A percentile compares a stretch with the other conserved stretches of the same genome.
These are phyloP conservation scores for Aspergillus unguis DNA, from an alignment of 2,329 filamentous ascomycete species.

Conservation along the genomic window DNA sequence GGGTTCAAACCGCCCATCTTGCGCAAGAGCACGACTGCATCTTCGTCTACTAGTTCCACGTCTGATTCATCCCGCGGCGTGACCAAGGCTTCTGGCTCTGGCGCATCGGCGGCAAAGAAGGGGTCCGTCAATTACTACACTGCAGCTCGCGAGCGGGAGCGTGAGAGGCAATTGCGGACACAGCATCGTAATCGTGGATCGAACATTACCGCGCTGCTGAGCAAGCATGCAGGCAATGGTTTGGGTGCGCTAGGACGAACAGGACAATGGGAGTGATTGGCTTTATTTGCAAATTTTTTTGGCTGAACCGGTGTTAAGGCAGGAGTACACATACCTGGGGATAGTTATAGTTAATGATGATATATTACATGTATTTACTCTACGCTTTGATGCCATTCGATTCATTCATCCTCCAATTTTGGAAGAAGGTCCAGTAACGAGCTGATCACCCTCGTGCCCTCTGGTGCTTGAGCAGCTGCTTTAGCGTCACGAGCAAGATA, in stretches of 20 bases:
- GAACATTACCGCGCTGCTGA: conserved; percentile 36
- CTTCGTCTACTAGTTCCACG: conserved; percentile 23
- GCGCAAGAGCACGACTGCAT: conserved; percentile 30
- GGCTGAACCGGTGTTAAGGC: neutral
- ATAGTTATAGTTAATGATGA: neutral
- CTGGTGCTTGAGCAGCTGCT: neutral
- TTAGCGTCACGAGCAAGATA: conserved; percentile 26
- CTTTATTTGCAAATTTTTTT: conserved; percentile 2
- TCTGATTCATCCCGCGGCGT: conserved; percentile 25
- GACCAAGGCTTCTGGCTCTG: conserved; percentile 34
- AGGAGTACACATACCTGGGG: conserved; percentile 1
- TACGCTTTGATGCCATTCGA: neutral
- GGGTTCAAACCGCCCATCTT: conserved; percentile 34
- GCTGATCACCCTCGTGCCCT: conserved; percentile 16
- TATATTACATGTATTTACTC: neutral
- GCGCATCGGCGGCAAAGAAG: conserved; percentile 54
- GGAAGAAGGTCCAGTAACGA: conserved; percentile 27
- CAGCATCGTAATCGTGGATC: conserved; percentile 45
- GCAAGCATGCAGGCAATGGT: conserved; percentile 38
- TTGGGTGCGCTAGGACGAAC: conserved; percentile 34
- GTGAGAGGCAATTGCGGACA: conserved; percentile 52
- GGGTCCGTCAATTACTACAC: conserved; percentile 57
- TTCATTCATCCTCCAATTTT: conserved; percentile 11
- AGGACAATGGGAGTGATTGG: conserved; percentile 42
- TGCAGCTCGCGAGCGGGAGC: conserved; percentile 56